These are phyloP conservation scores for Oldenlandia corymbosa DNA, from an alignment of 257 asterid species.

Conservation along the genomic window DNA sequence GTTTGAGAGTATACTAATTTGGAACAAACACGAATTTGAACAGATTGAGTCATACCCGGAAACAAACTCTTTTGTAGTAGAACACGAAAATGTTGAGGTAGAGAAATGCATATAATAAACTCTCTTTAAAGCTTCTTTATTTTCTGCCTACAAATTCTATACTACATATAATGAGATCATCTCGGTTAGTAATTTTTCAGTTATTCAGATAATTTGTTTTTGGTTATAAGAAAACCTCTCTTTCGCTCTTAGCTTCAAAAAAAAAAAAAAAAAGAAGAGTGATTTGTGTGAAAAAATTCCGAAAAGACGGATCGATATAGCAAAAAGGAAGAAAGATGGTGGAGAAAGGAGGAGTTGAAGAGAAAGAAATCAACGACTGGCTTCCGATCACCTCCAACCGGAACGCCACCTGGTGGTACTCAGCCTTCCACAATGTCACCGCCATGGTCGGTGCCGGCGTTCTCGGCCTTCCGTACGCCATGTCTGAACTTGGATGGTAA, in stretches of 20 bases:
- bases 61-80: background rate
- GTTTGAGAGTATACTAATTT: too few species aligned
- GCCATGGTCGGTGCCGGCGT: conserved; percentile 59
- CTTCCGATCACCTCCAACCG: conserved; percentile 41
- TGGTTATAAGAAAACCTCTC: background rate
- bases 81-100: background rate
- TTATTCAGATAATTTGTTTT: too few species aligned
- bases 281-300: conserved; percentile 10
- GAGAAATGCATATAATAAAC: too few species aligned
- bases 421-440: conserved; percentile 52
- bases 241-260: too few species aligned
- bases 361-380: conserved; percentile 34
- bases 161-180: too few species aligned
- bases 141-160: too few species aligned
- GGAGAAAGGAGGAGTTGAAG: background rate
- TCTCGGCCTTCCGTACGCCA: conserved; percentile 53
- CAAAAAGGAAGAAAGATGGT: too few species aligned
- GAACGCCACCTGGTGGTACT: conserved; percentile 38
- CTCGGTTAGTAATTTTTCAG: too few species aligned
- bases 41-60: background rate
- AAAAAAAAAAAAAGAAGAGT: background rate
- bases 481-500: conserved; percentile 58
- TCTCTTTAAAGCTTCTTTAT: too few species aligned
- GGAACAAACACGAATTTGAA: too few species aligned
- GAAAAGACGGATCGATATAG: too few species aligned